A percentile compares a stretch with the other conserved stretches of the same genome.
Conservation (phyloP, 1,139 yeast genomes). For the Lodderomyces elongisporus region DNA sequence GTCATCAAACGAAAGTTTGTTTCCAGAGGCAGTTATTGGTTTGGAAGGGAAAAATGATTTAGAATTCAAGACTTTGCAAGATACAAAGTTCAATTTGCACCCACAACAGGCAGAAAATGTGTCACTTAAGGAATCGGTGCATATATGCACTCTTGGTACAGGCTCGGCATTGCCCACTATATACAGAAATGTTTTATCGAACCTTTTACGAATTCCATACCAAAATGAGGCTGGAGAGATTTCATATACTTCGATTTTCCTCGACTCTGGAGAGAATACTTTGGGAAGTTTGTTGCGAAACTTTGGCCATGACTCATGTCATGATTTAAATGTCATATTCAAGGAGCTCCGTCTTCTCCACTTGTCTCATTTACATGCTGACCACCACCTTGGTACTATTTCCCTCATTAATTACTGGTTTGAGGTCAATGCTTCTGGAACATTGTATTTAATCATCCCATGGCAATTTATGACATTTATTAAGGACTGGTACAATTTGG, state of each 20-base stretch:
- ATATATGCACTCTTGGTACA: slow-evolving; percentile 79
- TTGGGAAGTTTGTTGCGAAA: slow-evolving; percentile 66
- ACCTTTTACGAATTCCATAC: slow-evolving; percentile 65
- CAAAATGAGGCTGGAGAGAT: slow-evolving; percentile 19
- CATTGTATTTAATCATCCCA: slow-evolving; percentile 64
- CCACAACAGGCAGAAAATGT: slow-evolving; percentile 13
- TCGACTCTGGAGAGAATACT: slow-evolving; percentile 96
- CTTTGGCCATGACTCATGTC: slow-evolving; percentile 35
- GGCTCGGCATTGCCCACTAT: slow-evolving; percentile 90
- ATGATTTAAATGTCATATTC: slow-evolving; percentile 25
- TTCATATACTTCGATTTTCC: slow-evolving; percentile 43
- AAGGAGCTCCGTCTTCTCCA: slow-evolving; percentile 60
- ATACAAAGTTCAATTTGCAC: slow-evolving; percentile 5
- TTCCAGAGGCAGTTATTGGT: slow-evolving; percentile 9
- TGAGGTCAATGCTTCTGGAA: slow-evolving; percentile 20
- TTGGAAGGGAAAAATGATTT: background rate
- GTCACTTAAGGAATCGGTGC: slow-evolving; percentile 50
- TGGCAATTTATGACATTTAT: slow-evolving; percentile 68
- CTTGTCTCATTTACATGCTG: slow-evolving; percentile 93
- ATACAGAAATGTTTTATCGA: slow-evolving; percentile 79
- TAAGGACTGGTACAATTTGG: slow-evolving; percentile 65
- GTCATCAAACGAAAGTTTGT: slow-evolving; percentile 36
- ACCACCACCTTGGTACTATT: slow-evolving; percentile 85
- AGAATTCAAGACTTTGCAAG: slow-evolving; percentile 6
- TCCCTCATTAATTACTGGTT: slow-evolving; percentile 71